Evolutionary conservation across 495 filamentous ascomycete genomes (phyloP), one percentile per base, ranked within the genome.

Genomic region (Aspergillus steynii): DNA sequence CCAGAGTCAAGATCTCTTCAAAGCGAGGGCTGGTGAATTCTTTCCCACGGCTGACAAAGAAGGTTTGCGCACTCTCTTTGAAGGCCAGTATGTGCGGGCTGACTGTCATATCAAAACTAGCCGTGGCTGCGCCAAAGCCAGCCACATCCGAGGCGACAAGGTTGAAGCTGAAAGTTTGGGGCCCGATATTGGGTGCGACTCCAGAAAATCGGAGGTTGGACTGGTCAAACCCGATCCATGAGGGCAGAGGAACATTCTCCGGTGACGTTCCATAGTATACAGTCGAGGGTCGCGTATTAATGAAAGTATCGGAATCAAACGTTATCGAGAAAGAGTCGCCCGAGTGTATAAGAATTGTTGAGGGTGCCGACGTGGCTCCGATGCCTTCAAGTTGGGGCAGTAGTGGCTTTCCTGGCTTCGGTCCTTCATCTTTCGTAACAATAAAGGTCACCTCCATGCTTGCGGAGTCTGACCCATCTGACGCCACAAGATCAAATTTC

Each of bases 191-290:
- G 5, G 92, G 93, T 4, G 88, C 88, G 50, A 75, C 83, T n/a
- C 93, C 93, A 5, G 84, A 85, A 65, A 96, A 96, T 10, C 81
- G 80, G 32, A 97, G 80, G 6, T 63, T 75, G 2, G 67, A 61
- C 2, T 82, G 64, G 67, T 96, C 86, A 65, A 97, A 97, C 10
- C 72, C 77, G 47, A 96, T 83, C 93, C 92, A 97, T 4, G 92
- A 90, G 37, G 93, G 93, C 46, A 97, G 76, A 32, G 94, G 93
- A 6, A 88, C 88, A 65, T 93, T 90, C 61, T 93, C 86, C 5
- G 77, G 76, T 45, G 89, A 88, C 10, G 89, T 86, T 27, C 92
- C 90, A 68, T 96, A 95, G 71, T 93, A 96, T 28, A 79, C 74
- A 34, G 80, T 84, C 9, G 76, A 74, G 32, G 71, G 67, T 49